Base-by-base conservation (phyloP, 176 grass and related monocot species). In the Avena atlantica region DNA sequence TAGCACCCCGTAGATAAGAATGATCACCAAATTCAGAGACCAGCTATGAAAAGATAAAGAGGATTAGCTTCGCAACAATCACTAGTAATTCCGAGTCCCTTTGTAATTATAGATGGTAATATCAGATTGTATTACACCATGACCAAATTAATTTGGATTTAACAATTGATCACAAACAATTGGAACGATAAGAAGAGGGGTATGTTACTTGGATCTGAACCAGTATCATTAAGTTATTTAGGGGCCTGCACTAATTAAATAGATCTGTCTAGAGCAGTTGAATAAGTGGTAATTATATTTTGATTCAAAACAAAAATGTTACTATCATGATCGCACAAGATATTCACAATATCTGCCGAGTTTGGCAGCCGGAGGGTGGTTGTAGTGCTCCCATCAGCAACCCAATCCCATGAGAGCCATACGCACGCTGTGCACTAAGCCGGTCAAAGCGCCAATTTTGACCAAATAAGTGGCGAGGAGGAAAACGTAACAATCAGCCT, bases 381-480 rank as follows among this genome's bases (percentile, higher is more conserved):
- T 81, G 81, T 78, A 34, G 53, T 31, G 76, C 47, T 53, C 59
- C 47, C 60, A 67, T 55, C 82, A 79, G 62, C 44, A 88, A 90
- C 48, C 85, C n/a, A 52, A 78, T 47, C 78, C 40, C 8, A 57
- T 15, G 7, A 79, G 19, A 24, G 73, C 14, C 48, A 67, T 83
- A 53, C 3, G 31, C 55, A 86, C 20, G 85, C 62, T 27, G 21
- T 14, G 21, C 83, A 90, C 73, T 70, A 62, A 76, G 71, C 19
- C 25, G 78, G 88, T 93, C 86, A 92, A 86, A 82, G 83, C 86
- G 83, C 90, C 86, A 92, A 82, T 73, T 92, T 92, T 89, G 90
- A 92, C 90, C 78, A 72, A 82, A 62, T 78, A 61, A 65, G 83
- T 78, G 71, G 83, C 29, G 56, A 48, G 52, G 71, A 9, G 50